Base-by-base conservation (phyloP, 2,329 filamentous ascomycete species). In the Nannizzia gypsea region DNA sequence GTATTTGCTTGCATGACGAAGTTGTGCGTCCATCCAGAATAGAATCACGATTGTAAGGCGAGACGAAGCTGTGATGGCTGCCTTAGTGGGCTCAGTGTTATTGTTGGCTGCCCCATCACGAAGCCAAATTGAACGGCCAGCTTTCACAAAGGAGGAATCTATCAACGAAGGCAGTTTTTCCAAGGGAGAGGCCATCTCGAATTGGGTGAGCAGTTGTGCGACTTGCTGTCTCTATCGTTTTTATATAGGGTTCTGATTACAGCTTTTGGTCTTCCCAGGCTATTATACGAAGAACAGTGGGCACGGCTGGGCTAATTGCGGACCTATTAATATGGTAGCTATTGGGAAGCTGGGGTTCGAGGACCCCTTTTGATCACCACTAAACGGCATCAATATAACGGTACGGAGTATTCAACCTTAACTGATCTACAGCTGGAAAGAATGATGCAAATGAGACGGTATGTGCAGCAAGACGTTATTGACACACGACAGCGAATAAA, bases 21-120 rank as follows among this genome's bases (percentile, higher is more conserved):
- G 66, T 6, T 67, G 65, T 1, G 78, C 78, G 56, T 76, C 75
- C 69, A 80, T 77, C 78, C 78, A 81, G 62, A 77, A 72, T 57
- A 77, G 68, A 59, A 80, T 66, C 58, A 80, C 69, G 26, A 80
- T 72, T 52, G 71, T 72, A 17, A 71, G 70, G 3, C 17, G 17
- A n/a, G 59, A 26, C 38, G 28, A 56, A 22, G 64, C 11, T 8
- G 26, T 31, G 48, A 52, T 24, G 13, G 17, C 31, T 11, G 59
- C 60, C 3, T 11, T 56, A 31, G 28, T 61, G 50, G 40, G 48
- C 50, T 64, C 62, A 31, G 11, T 15, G 24, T 52, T 20, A 5
- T 44, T 15, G 48, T 61, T 46, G 9, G 31, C 66, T 31, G 26
- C 62, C 46, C 11, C 28, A 31, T 76, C 69, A 56, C 73, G 70